Base-by-base conservation (phyloP, 345 rosid genomes). In the Limnanthes douglasii region DNA sequence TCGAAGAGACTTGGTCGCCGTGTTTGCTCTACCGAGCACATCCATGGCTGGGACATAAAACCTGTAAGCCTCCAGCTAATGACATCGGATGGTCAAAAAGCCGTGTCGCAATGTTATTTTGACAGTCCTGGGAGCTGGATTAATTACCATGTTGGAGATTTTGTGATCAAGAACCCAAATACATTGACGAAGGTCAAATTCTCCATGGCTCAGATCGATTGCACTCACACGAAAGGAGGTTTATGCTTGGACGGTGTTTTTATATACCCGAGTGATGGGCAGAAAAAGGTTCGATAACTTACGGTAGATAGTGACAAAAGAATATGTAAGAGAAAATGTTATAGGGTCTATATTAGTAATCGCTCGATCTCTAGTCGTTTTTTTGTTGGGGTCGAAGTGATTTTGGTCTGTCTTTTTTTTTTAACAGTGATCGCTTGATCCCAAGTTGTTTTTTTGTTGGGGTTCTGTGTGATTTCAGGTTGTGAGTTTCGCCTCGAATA, bases 211-310 rank as follows among this genome's bases (percentile, higher is more conserved):
- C 97, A 86, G 43, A 86, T 86, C 17, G 94, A 86, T 51, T 86
- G 97, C 48, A 86, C 97, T 22, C 97, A 82, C 62, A 70, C 93
- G 8, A 86, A 86, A 65, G 97, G 97, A 8, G 97, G 97, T n/a
- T 53, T 86, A 3, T 72, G 86, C 39, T 39, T 86, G 24, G 97
- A 86, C 48, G 53, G 68, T 34, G 77, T 78, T 35, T 51, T 75
- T 33, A 53, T 86, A 8, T 59, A 59, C 34, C 97, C 97, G 2
- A 54, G 56, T 54, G 62, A 46, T 21, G 11, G 37, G 34, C 63
- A 28, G 28, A 60, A 66, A 62, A 46, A 57, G 54, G 34, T 47
- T 18, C 29, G n/a, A n/a, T n/a, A n/a, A n/a, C n/a, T n/a, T n/a
- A n/a, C n/a, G n/a, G n/a, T n/a, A n/a, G n/a, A n/a, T n/a, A n/a